Evolutionary conservation across 495 filamentous ascomycete genomes (phyloP), one percentile per base, ranked within the genome.

Genomic region (Aspergillus affinis): DNA sequence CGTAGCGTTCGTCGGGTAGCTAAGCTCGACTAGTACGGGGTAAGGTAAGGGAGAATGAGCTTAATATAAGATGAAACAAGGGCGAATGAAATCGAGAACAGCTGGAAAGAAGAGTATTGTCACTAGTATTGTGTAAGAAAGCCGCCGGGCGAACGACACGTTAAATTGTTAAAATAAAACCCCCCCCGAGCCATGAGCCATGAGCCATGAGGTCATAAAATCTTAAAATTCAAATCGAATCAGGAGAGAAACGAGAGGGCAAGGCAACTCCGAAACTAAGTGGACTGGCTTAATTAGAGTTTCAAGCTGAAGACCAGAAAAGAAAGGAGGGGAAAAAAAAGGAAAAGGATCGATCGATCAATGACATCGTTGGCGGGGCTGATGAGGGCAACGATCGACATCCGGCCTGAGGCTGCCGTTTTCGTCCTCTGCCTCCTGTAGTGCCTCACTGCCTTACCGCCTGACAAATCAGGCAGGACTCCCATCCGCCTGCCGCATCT

Each of bases 291-390:
- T 36, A 2, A 15, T 41, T 15, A 41, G 36, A 17, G 13, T 26
- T 26, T 51, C 12, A 7, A 36, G 44, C 23, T n/a, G 51, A 51
- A 59, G 48, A 5, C 23, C 56, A 26, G 23, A 26, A 4, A 26
- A 26, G 23, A 26, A 26, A 26, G n/a, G n/a, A 26, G 23, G 23
- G 23, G 4, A 26, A 26, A 53, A 21, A 50, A 55, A 55, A 60
- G 18, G 48, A 10, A 21, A 47, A 48, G 27, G 19, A 58, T 58
- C 61, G 60, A 65, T 54, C 65, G 64, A 74, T 54, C 65, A 60
- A 74, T 74, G 70, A 75, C 72, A 72, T 73, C 66, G 67, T 71
- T 67, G 66, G 67, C 65, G 70, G 67, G 69, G 67, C 48, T 32
- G 7, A 10, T 6, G 29, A 32, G 51, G 65, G 64, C 66, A 56